A percentile compares a stretch with the other conserved stretches of the same genome.
Conservation (phyloP, 2,329 filamentous ascomycete genomes). For the Gliomastix tumulicola region DNA sequence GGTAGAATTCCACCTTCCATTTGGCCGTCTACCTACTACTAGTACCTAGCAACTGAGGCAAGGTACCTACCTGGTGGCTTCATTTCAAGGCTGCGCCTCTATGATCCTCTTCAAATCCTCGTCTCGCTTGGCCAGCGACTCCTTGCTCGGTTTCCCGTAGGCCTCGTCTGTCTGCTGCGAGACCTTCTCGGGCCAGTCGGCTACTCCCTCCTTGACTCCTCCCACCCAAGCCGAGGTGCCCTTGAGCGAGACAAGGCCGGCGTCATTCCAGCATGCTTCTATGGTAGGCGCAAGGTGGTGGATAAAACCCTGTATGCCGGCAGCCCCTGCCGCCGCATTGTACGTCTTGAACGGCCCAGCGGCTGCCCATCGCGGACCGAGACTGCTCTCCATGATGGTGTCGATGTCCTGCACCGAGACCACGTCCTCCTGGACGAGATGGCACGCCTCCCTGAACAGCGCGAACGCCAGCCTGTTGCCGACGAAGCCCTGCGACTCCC, state of each 20-base stretch:
- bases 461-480: slow-evolving; percentile 5
- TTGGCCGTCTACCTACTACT: too few species aligned
- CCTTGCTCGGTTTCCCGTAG: background rate
- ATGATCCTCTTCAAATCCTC: slow-evolving; percentile 1
- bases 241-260: background rate
- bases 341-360: slow-evolving; percentile 13
- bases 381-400: slow-evolving; percentile 13
- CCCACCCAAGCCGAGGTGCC: too few species aligned
- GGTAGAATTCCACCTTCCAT: too few species aligned
- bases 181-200: background rate
- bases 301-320: slow-evolving; percentile 10
- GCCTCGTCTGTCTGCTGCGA: slow-evolving; percentile 1
- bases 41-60: too few species aligned
- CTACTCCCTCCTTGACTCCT: background rate
- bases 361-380: slow-evolving; percentile 13
- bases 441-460: slow-evolving; percentile 2
- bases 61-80: too few species aligned
- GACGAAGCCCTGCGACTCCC: slow-evolving; percentile 5
- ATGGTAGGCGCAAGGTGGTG: slow-evolving; percentile 6
- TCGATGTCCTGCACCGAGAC: slow-evolving; percentile 20
- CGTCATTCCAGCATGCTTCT: background rate
- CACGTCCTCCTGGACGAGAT: slow-evolving; percentile 7
- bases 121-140: background rate
- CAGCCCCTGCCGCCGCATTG: slow-evolving; percentile 10
- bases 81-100: too few species aligned